Evolutionary conservation across 2,329 filamentous ascomycete species (phyloP).

Genomic region (Sphaerulina populicola): DNA sequence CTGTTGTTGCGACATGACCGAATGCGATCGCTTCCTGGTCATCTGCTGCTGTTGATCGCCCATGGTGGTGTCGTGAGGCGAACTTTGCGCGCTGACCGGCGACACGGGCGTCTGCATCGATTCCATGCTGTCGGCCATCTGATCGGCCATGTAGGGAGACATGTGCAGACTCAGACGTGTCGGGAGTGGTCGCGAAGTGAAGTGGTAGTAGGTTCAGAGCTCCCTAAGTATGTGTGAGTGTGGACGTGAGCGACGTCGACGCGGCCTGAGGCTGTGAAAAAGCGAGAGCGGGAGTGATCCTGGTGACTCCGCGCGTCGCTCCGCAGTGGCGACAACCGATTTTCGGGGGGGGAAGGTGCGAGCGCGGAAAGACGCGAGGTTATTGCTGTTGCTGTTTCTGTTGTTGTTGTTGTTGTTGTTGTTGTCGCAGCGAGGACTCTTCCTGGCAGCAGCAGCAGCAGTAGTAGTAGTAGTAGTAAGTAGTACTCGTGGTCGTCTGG

Average conservation of each 20-base stretch:
- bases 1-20: conserved; percentile 26
- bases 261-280: conserved; percentile 24
- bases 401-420: background rate
- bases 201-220: conserved; percentile 15
- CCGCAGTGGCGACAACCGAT: background rate
- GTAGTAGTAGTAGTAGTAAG: too few relatives aligned
- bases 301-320: background rate
- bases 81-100: conserved; percentile 22
- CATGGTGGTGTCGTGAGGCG: conserved; percentile 21
- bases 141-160: conserved; percentile 15
- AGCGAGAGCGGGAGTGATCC: conserved; percentile 17
- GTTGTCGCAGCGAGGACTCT: too few relatives aligned
- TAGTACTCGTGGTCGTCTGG: background rate
- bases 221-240: too few relatives aligned
- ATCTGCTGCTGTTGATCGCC: conserved; percentile 18
- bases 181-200: conserved; percentile 2
- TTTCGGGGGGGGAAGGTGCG: background rate
- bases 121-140: conserved; percentile 5
- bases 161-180: conserved; percentile 7
- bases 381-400: background rate
- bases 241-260: conserved; percentile 12
- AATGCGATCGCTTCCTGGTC: conserved; percentile 28
- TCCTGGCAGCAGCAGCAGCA: background rate
- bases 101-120: conserved; percentile 24
- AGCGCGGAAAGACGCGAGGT: background rate